Conservation (phyloP, 2,329 filamentous ascomycete species). For the Fusarium domesticum region DNA sequence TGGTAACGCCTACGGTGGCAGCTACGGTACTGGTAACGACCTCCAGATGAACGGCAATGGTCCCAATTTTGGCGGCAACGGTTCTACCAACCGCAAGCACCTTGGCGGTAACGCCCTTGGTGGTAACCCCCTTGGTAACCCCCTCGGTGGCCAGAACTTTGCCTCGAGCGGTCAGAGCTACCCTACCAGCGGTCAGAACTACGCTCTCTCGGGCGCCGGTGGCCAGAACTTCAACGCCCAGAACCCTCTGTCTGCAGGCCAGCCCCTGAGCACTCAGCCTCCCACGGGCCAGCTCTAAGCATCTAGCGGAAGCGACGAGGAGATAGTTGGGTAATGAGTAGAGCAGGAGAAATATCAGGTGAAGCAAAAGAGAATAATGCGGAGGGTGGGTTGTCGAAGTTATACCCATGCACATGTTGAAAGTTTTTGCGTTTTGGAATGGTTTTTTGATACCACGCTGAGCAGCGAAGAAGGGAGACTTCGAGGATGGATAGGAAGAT, state of each 20-base stretch:
- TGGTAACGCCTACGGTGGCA: slow-evolving; percentile 10
- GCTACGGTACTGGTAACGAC: slow-evolving; percentile 14
- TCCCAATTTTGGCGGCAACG: slow-evolving; percentile 8
- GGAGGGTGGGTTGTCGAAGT: slow-evolving; percentile 11
- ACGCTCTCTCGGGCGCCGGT: neutral
- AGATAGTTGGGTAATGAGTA: neutral
- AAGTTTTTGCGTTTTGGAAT: slow-evolving; percentile 15
- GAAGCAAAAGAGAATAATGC: neutral
- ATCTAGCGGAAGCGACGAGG: too few relatives aligned
- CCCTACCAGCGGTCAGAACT: neutral
- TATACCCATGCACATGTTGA: slow-evolving; percentile 27
- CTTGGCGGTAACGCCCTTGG: slow-evolving; percentile 21
- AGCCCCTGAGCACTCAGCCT: slow-evolving; percentile 1
- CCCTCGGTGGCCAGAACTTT: slow-evolving; percentile 5
- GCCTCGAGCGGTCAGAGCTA: slow-evolving; percentile 2
- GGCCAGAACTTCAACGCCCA: neutral
- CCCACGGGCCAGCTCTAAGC: slow-evolving; percentile 21
- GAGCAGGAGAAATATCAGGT: neutral
- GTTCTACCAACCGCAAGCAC: slow-evolving; percentile 14
- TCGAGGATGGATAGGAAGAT: slow-evolving; percentile 8
- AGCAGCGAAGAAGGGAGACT: neutral
- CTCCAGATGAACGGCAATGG: slow-evolving; percentile 14
- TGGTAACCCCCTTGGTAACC: too few relatives aligned
- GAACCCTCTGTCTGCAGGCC: neutral
- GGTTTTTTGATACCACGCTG: slow-evolving; percentile 19